These are phyloP conservation scores for Dryas alaskensis DNA, from an alignment of 306 rosid species.

Conservation along the genomic window DNA sequence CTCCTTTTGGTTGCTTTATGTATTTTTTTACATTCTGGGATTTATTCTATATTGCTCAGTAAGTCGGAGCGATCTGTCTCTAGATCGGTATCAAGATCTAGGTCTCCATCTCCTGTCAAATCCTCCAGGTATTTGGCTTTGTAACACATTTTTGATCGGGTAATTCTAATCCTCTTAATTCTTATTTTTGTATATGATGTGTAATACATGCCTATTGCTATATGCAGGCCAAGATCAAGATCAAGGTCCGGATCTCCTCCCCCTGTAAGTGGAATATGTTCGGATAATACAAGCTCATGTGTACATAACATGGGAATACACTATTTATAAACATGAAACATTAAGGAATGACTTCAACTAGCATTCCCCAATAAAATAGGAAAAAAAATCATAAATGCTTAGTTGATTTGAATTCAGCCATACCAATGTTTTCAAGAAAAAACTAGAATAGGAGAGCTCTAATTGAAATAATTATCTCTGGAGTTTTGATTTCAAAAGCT, in stretches of 20 bases:
- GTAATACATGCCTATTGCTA: conserved; percentile 12
- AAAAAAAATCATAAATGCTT: neutral
- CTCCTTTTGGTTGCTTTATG: neutral
- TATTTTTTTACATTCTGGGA: neutral
- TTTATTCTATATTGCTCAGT: conserved; percentile 36
- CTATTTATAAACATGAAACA: neutral
- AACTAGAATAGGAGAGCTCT: neutral
- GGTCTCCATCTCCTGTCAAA: conserved; percentile 85
- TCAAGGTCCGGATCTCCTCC: conserved; percentile 68
- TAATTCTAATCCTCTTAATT: neutral
- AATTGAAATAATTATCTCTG: neutral
- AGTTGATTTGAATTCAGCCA: neutral
- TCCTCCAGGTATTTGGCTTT: conserved; percentile 56
- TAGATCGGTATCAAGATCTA: conserved; percentile 75
- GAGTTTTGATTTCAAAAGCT: neutral
- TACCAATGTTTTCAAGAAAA: neutral
- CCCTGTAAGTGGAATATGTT: conserved; percentile 46
- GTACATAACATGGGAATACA: neutral
- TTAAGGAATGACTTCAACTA: neutral
- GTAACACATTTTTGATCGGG: neutral
- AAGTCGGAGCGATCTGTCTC: conserved; percentile 85
- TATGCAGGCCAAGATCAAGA: conserved; percentile 58
- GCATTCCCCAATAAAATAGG: no score
- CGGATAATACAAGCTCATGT: neutral
- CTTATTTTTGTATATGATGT: neutral